These are phyloP conservation scores for Flaveria linearis DNA, from an alignment of 129 eudicot species.

Conservation along the genomic window DNA sequence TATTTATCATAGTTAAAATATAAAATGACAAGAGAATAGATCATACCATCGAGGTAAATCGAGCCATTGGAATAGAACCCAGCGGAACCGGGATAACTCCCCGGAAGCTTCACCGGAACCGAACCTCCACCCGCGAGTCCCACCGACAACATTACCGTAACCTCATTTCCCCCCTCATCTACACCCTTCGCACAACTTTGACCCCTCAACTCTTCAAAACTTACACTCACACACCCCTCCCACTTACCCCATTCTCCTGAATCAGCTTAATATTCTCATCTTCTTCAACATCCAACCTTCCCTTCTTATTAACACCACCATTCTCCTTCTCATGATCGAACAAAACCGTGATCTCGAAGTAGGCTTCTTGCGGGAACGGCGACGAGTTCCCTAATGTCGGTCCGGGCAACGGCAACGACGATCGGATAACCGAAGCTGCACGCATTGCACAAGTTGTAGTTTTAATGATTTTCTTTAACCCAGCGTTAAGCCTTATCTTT, in stretches of 20 bases:
- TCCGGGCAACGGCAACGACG: constrained; percentile 41
- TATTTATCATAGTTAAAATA: too few relatives aligned
- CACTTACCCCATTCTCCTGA: constrained; percentile 37
- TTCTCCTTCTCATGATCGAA: constrained; percentile 3
- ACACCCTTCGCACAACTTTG: constrained; percentile 35
- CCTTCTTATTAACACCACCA: background rate
- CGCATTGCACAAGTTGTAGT: constrained; percentile 17
- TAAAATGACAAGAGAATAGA: background rate
- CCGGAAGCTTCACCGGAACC: constrained; percentile 3
- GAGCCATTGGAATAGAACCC: constrained; percentile 5
- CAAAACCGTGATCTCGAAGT: constrained; percentile 72
- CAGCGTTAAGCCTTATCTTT: constrained; percentile 45
- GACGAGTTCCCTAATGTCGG: constrained; percentile 34
- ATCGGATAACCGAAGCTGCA: constrained; percentile 14
- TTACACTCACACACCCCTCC: constrained; percentile 34
- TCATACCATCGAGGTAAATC: constrained; percentile 60
- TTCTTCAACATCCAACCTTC: constrained; percentile 38
- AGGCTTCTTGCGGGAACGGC: constrained; percentile 56
- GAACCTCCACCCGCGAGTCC: background rate
- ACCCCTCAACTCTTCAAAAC: constrained; percentile 40
- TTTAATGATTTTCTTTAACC: constrained; percentile 22
- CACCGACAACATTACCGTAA: constrained; percentile 14
- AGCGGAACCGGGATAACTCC: constrained; percentile 4
- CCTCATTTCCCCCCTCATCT: constrained; percentile 37
- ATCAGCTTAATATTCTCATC: constrained; percentile 61